Conservation (phyloP, 371 early-diverging fungal genomes). For the Thermomucor indicae-seudaticae region DNA sequence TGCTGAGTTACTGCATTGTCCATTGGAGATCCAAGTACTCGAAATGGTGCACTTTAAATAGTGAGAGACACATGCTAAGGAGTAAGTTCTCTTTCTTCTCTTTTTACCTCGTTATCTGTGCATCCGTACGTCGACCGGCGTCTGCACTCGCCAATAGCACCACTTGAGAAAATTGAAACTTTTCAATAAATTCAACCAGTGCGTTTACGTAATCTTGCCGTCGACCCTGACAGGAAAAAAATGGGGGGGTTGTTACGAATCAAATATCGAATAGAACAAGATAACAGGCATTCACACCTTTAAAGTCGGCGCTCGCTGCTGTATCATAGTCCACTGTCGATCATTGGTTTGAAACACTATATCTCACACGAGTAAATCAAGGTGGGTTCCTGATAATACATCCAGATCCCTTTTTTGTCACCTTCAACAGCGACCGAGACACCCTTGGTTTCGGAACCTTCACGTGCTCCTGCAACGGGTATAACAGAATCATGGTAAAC, state of each 20-base stretch:
- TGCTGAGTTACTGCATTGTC: neutral
- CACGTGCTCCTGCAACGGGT: conserved; percentile 47
- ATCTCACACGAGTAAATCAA: no score
- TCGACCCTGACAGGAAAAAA: conserved; percentile 9
- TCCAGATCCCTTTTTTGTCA: conserved; percentile 12
- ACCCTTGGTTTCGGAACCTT: conserved; percentile 20
- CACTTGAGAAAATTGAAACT: conserved; percentile 47
- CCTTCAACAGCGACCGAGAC: conserved; percentile 47
- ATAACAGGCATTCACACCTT: conserved; percentile 16
- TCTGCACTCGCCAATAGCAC: conserved; percentile 68
- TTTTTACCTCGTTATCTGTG: conserved; percentile 50
- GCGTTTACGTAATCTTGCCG: conserved; percentile 31
- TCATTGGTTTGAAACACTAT: conserved; percentile 55
- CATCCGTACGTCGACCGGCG: conserved; percentile 61
- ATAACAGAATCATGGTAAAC: conserved; percentile 55
- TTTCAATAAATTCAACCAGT: conserved; percentile 48
- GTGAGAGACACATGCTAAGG: conserved; percentile 7
- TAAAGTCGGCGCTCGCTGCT: conserved; percentile 55
- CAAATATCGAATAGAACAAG: neutral
- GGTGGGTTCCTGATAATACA: neutral
- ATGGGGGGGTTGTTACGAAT: conserved; percentile 6
- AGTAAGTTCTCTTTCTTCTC: conserved; percentile 1
- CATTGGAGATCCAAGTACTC: neutral
- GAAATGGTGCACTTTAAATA: conserved; percentile 13
- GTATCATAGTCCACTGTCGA: conserved; percentile 51